A percentile compares a stretch with the other conserved stretches of the same genome.
Conservation (phyloP, 805 yeast genomes). For the Kurtzmaniella fragi region DNA sequence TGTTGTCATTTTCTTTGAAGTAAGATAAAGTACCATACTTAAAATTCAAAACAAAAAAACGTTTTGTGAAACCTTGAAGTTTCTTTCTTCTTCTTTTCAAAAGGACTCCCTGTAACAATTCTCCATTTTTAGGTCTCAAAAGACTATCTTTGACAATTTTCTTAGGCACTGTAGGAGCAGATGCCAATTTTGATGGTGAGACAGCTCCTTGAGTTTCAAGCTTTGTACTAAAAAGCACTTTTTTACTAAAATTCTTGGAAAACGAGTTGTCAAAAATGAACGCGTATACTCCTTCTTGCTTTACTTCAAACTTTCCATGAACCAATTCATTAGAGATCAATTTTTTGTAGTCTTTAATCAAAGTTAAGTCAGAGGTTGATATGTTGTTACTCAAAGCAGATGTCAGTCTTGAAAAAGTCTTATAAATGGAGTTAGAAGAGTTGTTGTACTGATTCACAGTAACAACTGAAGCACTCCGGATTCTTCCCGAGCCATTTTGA, state of each 20-base stretch:
- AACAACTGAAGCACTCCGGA: constrained; percentile 25
- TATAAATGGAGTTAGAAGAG: constrained; percentile 16
- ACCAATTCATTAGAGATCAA: constrained; percentile 52
- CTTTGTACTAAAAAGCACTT: constrained; percentile 56
- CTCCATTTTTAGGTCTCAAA: constrained; percentile 52
- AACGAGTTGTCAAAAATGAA: constrained; percentile 90
- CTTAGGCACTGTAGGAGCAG: neutral
- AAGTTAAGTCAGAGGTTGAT: constrained; percentile 37
- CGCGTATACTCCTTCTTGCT: constrained; percentile 69
- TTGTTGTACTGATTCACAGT: constrained; percentile 32
- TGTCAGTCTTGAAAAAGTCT: constrained; percentile 30
- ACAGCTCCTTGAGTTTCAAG: constrained; percentile 8
- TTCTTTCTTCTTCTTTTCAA: constrained; percentile 76
- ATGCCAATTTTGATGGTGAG: neutral
- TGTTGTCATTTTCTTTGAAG: constrained; percentile 66
- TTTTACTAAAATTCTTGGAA: constrained; percentile 79
- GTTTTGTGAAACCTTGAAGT: constrained; percentile 78
- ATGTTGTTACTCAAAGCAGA: constrained; percentile 32
- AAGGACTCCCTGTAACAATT: constrained; percentile 71
- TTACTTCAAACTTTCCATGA: constrained; percentile 57
- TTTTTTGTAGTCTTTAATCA: constrained; percentile 56
- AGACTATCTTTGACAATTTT: constrained; percentile 1
- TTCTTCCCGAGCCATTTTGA: neutral
- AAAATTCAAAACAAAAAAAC: constrained; percentile 81
- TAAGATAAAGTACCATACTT: constrained; percentile 81